These are phyloP conservation scores for Cucumis cinereus DNA, from an alignment of 306 rosid species.

Conservation along the genomic window DNA sequence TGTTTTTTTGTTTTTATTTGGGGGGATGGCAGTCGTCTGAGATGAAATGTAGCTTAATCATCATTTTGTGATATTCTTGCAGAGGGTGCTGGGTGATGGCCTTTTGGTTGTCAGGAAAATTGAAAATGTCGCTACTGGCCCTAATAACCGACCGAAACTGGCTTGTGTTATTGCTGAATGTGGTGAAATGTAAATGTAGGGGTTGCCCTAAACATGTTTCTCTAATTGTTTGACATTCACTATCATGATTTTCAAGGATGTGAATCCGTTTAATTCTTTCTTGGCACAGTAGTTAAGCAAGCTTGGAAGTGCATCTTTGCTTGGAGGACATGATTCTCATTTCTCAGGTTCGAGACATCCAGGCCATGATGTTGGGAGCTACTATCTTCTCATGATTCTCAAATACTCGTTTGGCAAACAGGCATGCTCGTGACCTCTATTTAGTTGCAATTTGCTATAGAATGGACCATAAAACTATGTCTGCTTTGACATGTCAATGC, in stretches of 20 bases:
- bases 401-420: too few relatives aligned
- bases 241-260: background rate
- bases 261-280: background rate
- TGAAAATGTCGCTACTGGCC: conserved; percentile 94
- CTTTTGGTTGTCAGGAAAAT: conserved; percentile 94
- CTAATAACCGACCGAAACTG: conserved; percentile 79
- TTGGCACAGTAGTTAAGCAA: background rate
- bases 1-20: too few relatives aligned
- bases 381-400: too few relatives aligned
- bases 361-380: too few relatives aligned
- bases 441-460: background rate
- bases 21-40: background rate
- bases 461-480: background rate
- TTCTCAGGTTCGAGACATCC: too few relatives aligned
- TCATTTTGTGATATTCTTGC: conserved; percentile 14
- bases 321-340: background rate
- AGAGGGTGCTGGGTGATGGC: conserved; percentile 99
- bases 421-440: background rate
- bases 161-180: conserved; percentile 79
- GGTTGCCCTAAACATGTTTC: background rate
- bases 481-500: background rate
- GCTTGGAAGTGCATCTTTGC: background rate
- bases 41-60: background rate
- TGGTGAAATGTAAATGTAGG: conserved; percentile 95
- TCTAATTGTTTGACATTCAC: background rate